A percentile compares a stretch with the other conserved stretches of the same genome.
Conservation (phyloP, 1,284 basidiomycete species). For the Heterobasidion occidentale region DNA sequence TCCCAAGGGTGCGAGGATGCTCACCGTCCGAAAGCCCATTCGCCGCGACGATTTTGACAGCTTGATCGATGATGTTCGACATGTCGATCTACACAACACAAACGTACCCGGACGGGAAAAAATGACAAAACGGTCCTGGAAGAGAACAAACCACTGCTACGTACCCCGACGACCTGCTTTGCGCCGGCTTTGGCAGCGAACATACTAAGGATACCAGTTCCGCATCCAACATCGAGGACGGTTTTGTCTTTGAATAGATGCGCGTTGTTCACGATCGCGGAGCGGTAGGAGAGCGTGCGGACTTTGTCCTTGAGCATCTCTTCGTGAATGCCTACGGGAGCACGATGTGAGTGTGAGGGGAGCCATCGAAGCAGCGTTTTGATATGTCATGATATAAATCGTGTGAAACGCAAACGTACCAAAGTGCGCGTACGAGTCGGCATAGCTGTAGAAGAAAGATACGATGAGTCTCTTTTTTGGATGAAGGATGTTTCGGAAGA, state of each 20-base stretch:
- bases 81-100: slow-evolving; percentile 73
- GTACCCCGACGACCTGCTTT: slow-evolving; percentile 88
- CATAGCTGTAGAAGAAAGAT: slow-evolving; percentile 53
- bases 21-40: slow-evolving; percentile 94
- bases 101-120: not conserved
- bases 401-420: slow-evolving; percentile 38
- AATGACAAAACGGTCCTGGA: not conserved
- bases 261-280: slow-evolving; percentile 91
- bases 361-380: not conserved
- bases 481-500: not conserved
- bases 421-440: slow-evolving; percentile 92
- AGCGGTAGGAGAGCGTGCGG: slow-evolving; percentile 92
- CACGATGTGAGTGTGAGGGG: not conserved
- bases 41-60: slow-evolving; percentile 91
- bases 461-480: slow-evolving; percentile 20
- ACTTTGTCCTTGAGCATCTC: slow-evolving; percentile 99
- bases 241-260: slow-evolving; percentile 96
- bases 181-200: slow-evolving; percentile 98
- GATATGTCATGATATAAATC: not conserved
- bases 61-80: slow-evolving; percentile 99
- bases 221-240: slow-evolving; percentile 97
- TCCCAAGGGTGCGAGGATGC: slow-evolving; percentile 22
- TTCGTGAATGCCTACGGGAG: slow-evolving; percentile 79
- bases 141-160: slow-evolving; percentile 19
- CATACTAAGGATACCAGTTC: slow-evolving; percentile 98